phyloP scores from a whole-genome alignment of 208 protist genomes.

The Phytomonas sp. region DNA sequence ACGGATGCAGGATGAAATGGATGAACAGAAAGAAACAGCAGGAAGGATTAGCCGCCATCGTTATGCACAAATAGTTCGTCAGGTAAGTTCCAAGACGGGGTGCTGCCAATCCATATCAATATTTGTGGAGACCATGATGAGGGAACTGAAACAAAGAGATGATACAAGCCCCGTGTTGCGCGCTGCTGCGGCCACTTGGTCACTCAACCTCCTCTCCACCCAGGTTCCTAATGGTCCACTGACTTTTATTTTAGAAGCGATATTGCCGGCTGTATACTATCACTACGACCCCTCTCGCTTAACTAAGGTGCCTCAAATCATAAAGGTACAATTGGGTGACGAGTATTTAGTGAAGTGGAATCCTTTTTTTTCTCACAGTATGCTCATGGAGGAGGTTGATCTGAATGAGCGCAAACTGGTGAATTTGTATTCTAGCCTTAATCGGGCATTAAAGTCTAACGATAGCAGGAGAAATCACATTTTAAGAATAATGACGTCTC shows the following conservation, averaged over 20 bases:
- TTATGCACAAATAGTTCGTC: conserved; percentile 60
- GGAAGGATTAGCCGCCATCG: conserved; percentile 47
- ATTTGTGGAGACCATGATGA: conserved; percentile 78
- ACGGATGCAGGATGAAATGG: conserved; percentile 12
- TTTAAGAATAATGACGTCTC: conserved; percentile 22
- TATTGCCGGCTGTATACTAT: conserved; percentile 70
- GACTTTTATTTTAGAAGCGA: conserved; percentile 27
- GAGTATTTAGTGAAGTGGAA: conserved; percentile 37
- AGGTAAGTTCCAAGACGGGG: conserved; percentile 29
- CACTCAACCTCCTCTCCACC: conserved; percentile 45
- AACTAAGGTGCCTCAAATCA: conserved; percentile 18
- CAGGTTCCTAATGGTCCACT: conserved; percentile 21
- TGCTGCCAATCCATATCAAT: conserved; percentile 57
- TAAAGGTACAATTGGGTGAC: conserved; percentile 5
- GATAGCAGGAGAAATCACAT: conserved; percentile 32
- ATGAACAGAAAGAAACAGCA: conserved; percentile 34
- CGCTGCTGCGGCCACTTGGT: conserved; percentile 64
- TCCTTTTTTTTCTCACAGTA: conserved; percentile 77
- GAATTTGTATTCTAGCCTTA: conserved; percentile 26
- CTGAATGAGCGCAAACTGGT: conserved; percentile 22
- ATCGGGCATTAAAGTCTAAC: conserved; percentile 33
- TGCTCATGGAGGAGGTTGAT: conserved; percentile 63
- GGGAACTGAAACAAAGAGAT: conserved; percentile 27
- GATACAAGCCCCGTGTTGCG: conserved; percentile 23
- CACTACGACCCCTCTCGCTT: conserved; percentile 41